Conservation (phyloP, 2,329 filamentous ascomycete species). For the Aspergillus tanneri region DNA sequence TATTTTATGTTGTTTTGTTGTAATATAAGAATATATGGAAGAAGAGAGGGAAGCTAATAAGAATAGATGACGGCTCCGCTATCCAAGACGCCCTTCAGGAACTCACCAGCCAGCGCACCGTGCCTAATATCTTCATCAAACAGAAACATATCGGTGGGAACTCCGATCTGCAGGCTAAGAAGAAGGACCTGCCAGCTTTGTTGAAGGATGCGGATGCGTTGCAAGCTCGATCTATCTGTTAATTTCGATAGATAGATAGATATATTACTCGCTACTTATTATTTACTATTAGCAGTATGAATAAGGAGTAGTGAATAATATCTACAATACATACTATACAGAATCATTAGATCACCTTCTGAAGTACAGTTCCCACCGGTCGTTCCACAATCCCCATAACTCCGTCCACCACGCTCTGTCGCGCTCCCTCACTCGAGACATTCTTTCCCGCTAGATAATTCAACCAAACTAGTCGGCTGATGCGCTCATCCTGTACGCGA, state of each 20-base stretch:
- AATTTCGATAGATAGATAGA: too few relatives aligned
- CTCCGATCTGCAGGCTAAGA: constrained; percentile 74
- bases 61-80: constrained; percentile 71
- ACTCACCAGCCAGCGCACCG: constrained; percentile 79
- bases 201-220: constrained; percentile 64
- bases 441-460: constrained; percentile 84
- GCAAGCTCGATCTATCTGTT: too few relatives aligned
- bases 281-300: too few relatives aligned
- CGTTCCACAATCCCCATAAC: constrained; percentile 84
- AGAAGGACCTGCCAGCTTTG: constrained; percentile 62
- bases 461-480: constrained; percentile 81
- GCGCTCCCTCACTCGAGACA: constrained; percentile 79
- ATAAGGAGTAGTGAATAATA: too few relatives aligned
- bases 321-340: neutral
- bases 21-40: constrained; percentile 1
- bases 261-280: too few relatives aligned
- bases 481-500: constrained; percentile 70
- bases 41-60: neutral
- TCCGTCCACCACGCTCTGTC: constrained; percentile 80
- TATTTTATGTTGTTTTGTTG: neutral
- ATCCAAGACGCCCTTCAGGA: constrained; percentile 81
- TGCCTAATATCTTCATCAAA: constrained; percentile 93
- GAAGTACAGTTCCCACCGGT: constrained; percentile 81
- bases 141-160: constrained; percentile 95
- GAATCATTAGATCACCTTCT: constrained; percentile 59